Evolutionary conservation across 2,329 filamentous ascomycete genomes (phyloP), one percentile per base, ranked within the genome.

Genomic region (Polychaeton citri): DNA sequence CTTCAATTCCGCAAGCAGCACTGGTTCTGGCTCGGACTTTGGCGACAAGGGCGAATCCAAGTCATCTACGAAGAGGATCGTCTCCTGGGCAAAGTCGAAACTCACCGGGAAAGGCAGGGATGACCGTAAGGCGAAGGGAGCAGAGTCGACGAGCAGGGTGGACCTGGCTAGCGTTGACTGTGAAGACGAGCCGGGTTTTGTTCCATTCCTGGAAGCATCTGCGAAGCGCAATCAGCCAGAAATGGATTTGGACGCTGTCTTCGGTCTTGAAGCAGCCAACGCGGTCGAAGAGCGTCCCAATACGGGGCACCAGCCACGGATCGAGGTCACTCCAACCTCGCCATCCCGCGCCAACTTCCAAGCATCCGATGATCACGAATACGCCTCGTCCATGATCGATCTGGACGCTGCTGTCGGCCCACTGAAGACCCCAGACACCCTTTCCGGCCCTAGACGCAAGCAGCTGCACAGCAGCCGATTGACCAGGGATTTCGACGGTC

Each of bases 371-470:
- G 24, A 28, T 7, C 4, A 15, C n/a, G 83, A 92, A 40, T 57
- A 72, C 3, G 71, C 79, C 35, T 83, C 77, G 51, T 79, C 82
- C 6, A 80, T 95, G 57, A 92, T 98, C 43, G 90, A 98, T 57
- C 65, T 98, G 30, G 90, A 98, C 61, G 88, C 87, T 13, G 90
- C 88, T 18, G 69, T 96, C 2, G 87, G 86, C 2, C 86, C 88
- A 0, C 93, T 94, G 59, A 90, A 92, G 50, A 93, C 86, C 0
- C 81, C 82, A 18, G 64, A 76, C 39, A 64, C 72, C 2, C 24
- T 28, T 15, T 28, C 24, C 15, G 75, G 78, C 40, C 81, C 78
- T 69, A 76, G 80, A 24, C 76, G 79, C 49, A 72, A 79, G 44
- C 72, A 79, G 39, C 70, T 90, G 53, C 83, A 90, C 55, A 88